Percentiles rank a stretch among this genome's conserved stretches.
Evolutionary conservation across 2,329 filamentous ascomycete species (phyloP).

Genomic region (Ophiostoma sp.): DNA sequence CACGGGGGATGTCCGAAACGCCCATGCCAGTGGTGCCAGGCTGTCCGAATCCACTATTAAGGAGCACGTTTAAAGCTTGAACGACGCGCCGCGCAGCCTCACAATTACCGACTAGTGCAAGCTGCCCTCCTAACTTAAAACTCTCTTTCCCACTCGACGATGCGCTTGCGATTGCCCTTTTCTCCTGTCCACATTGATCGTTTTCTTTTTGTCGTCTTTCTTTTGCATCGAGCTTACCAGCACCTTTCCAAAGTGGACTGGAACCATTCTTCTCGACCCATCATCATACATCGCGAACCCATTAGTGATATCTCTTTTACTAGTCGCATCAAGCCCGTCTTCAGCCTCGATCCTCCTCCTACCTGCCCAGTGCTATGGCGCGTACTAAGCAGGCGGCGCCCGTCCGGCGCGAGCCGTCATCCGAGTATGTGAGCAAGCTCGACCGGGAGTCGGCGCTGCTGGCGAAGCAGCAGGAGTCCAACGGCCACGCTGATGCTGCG

Average conservation of each 20-base stretch:
- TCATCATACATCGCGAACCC: neutral
- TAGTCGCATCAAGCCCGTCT: neutral
- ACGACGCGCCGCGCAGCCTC: conserved; percentile 8
- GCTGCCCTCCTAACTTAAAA: neutral
- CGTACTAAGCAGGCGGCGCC: conserved; percentile 68
- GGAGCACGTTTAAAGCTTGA: neutral
- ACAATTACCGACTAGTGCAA: neutral
- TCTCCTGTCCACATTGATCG: neutral
- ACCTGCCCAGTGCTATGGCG: conserved; percentile 54
- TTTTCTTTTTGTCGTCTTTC: neutral
- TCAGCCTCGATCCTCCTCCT: neutral
- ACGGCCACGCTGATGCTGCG: conserved; percentile 27
- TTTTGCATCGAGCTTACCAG: neutral
- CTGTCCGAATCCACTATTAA: conserved; percentile 19
- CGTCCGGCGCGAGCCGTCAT: conserved; percentile 64
- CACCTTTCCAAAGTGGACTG: neutral
- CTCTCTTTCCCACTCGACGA: neutral
- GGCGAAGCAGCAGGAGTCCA: conserved; percentile 30
- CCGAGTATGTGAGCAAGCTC: conserved; percentile 61
- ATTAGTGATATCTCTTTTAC: no score
- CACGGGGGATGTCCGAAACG: neutral
- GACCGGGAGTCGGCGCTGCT: conserved; percentile 36
- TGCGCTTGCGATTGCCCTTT: neutral
- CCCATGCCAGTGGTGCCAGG: conserved; percentile 12
- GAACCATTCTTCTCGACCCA: neutral